Conservation (phyloP, 345 rosid species). For the Rhizophora apiculata region DNA sequence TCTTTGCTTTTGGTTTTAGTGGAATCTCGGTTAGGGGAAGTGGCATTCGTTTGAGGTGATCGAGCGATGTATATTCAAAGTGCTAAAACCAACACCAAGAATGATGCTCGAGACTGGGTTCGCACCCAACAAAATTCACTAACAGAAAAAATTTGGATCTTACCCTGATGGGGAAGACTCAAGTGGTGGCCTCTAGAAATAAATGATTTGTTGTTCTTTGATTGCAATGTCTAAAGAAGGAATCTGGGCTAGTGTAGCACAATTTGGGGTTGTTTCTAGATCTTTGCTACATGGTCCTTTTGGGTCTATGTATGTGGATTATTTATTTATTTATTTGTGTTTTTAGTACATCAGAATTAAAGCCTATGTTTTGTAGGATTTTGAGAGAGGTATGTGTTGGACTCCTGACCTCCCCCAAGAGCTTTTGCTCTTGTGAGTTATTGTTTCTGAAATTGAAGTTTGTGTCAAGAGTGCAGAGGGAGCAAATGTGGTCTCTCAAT, state of each 20-base stretch:
- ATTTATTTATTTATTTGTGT: no score
- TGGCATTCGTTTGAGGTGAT: background rate
- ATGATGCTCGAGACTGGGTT: background rate
- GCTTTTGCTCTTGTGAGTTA: no score
- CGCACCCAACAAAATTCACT: background rate
- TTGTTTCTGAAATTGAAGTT: background rate
- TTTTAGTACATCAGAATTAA: no score
- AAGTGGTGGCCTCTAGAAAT: background rate
- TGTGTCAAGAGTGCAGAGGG: background rate
- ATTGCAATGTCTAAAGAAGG: background rate
- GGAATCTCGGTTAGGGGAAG: conserved; percentile 5
- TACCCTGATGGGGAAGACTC: background rate
- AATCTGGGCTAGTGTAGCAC: background rate
- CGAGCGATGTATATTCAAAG: background rate
- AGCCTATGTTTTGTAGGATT: no score
- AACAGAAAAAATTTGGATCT: background rate
- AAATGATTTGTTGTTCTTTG: background rate
- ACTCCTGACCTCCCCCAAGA: no score
- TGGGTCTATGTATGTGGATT: background rate
- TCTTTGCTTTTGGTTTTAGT: conserved; percentile 3
- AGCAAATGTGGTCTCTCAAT: background rate
- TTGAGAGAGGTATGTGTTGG: no score
- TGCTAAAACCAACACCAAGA: conserved; percentile 11
- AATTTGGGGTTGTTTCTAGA: conserved; percentile 2
- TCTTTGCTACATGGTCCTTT: background rate